Base-by-base conservation (phyloP, 2,329 filamentous ascomycete species). In the Fusarium coicis region DNA sequence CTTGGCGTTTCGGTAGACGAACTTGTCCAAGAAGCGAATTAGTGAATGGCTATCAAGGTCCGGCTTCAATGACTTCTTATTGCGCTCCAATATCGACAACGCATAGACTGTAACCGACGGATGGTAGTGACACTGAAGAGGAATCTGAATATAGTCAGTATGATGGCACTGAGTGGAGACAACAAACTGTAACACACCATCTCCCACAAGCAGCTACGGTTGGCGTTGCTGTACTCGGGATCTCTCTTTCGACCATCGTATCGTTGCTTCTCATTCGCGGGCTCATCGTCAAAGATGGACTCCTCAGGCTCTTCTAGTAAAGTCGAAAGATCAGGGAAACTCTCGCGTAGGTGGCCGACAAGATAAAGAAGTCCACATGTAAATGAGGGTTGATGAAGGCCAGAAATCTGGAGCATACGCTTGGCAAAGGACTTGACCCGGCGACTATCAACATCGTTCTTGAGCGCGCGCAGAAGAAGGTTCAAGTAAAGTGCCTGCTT, bases 401-500 rank as follows among this genome's bases (percentile, higher is more conserved):
- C 92, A 28, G 97, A 87, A 44, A 97, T 87, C 81, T 99, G 96
- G 49, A 98, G 85, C 82, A 99, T 90, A 69, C 96, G 90, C 85
- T 99, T 99, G 47, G 95, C 92, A 79, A 99, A 99, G 4, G 96
- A 96, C 83, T 98, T 97, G 64, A 98, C 93, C 40, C 96, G 91
- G 75, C 95, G 95, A 67, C 94, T 89, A 80, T 95, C 96, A n/a
- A 96, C 85, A 78, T 99, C 96, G 40, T 92, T 90, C 84, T 97
- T 98, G 70, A 99, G 84, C 18, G 96, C 91, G 75, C 94, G 92
- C 81, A 95, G 96, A 8, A 99, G 84, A 21, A 99, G 87, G 79
- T 99, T 99, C 69, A 99, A 88, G 79, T 98, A 99, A 76, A 99
- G 88, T 39, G 96, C 92, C 80, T 99, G 96, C 83, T 99, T 99